Evolutionary conservation across 169 alveolate genomes (phyloP), one percentile per base, ranked within the genome.

Genomic region (Cryptosporidium ubiquitum): DNA sequence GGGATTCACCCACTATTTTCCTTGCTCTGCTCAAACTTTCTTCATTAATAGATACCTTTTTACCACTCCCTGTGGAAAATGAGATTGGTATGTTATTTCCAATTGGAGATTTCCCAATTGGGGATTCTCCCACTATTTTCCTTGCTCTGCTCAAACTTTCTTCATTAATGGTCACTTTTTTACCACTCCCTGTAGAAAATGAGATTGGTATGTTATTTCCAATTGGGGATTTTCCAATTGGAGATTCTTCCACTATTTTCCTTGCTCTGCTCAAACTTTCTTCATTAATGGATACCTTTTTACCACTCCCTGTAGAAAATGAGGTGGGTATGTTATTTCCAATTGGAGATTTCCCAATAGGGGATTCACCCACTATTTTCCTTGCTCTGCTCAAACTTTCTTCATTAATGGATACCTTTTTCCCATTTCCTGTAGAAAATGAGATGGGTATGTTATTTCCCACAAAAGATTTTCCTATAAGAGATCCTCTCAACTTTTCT

Each of bases 51-150:
- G 44, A 9, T 35, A 69, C 52, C 40, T 47, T 42, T 42, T 69
- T 69, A 5, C 84, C 84, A 42, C 39, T 69, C 12, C 84, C 84
- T 18, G 84, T 69, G 20, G 84, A 69, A 69, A 69, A 69, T 42
- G 52, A 26, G 29, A 20, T 10, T 1, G 33, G 69, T 12, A 51
- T 42, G 1, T 70, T 29, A 29, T 1, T 5, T n/a, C 31, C 6
- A 1, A 14, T 49, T 14, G 18, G 16, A 1, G 31, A 49, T 2
- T 47, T 64, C 12, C 35, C 84, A n/a, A n/a, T n/a, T n/a, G 18
- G 16, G 1, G 31, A 49, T 2, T 47, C 84, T 39, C 35, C 84
- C 35, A 69, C 20, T 23, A 47, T 5, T 29, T 20, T 18, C 18
- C 12, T 70, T 47, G 85, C 47, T 70, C 44, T 52, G n/a, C n/a